Evolutionary conservation across 1,139 yeast species (phyloP), one percentile per base, ranked within the genome.

Genomic region (Lodderomyces metapsilosis): DNA sequence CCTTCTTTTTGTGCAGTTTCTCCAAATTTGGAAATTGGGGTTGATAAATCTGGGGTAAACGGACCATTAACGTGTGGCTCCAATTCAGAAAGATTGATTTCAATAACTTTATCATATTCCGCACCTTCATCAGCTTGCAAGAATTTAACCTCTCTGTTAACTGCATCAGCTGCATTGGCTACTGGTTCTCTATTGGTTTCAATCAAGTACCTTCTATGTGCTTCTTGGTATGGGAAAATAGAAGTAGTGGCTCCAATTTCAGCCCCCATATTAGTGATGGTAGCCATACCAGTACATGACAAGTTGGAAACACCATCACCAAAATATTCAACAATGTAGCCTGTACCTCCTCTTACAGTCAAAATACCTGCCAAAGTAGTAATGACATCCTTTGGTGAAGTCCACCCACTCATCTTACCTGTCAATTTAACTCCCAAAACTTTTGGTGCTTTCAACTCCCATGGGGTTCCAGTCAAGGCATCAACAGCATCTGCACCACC

Each of bases 401-500:
- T 66, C 98, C 98, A 92, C 27, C 96, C 97, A 48, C 73, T 78
- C 62, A 92, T 70, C 54, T 78, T 64, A 42, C 98, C 98, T 4
- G 92, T 86, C 56, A 92, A 78, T 64, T 89, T 84, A 54, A 92
- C 94, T 61, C 98, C 98, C 57, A 92, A 64, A 32, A 91, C 72
- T 64, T 86, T 86, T 47, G 98, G 98, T 17, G 98, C 98, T 69
- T 91, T 91, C 62, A 92, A 79, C 71, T 92, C 98, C 98, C 98
- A 92, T 37, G 98, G 97, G n/a, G 95, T 84, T 43, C 95, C 96
- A 13, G 98, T 87, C 57, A 92, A 72, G 10, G 94, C 98, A 63
- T 92, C 98, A 38, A 91, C 98, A 13, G 98, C 98, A 68, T 91
- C 98, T 33, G 98, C 98, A 69, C 98, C 98, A 62, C 98, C 98